A percentile compares a stretch with the other conserved stretches of the same genome.
Conservation (phyloP, 2,329 filamentous ascomycete genomes). For the Cercospora canescens region DNA sequence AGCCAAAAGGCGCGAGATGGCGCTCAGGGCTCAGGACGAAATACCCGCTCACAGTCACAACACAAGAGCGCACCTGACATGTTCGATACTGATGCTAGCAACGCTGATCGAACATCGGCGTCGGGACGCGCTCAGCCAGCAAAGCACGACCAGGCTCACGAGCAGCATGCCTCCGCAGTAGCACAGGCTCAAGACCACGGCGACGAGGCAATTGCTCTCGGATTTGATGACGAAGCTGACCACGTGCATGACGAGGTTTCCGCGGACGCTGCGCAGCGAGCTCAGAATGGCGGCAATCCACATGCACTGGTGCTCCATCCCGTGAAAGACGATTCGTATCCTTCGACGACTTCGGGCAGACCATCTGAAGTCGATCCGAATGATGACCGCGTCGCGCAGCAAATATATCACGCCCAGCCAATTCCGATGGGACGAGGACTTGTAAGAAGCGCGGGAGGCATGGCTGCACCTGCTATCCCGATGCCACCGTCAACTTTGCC, state of each 20-base stretch:
- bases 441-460: background rate
- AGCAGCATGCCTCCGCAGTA: background rate
- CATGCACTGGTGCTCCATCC: background rate
- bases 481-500: background rate
- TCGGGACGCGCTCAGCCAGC: background rate
- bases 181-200: background rate
- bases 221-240: background rate
- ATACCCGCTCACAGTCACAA: background rate
- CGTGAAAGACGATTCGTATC: conserved; percentile 20
- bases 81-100: conserved; percentile 18
- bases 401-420: background rate
- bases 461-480: background rate
- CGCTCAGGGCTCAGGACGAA: background rate
- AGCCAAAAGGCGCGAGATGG: background rate
- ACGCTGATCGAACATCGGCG: conserved; percentile 9
- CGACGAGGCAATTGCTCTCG: background rate
- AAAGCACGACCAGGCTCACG: background rate
- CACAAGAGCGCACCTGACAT: background rate
- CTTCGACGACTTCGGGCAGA: conserved; percentile 18
- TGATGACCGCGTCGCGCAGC: background rate
- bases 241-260: background rate
- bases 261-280: background rate
- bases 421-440: background rate
- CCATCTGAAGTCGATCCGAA: conserved; percentile 13
- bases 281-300: background rate